phyloP scores from a whole-genome alignment of 352 stramenopile species.

The Blastocystis sp. region DNA sequence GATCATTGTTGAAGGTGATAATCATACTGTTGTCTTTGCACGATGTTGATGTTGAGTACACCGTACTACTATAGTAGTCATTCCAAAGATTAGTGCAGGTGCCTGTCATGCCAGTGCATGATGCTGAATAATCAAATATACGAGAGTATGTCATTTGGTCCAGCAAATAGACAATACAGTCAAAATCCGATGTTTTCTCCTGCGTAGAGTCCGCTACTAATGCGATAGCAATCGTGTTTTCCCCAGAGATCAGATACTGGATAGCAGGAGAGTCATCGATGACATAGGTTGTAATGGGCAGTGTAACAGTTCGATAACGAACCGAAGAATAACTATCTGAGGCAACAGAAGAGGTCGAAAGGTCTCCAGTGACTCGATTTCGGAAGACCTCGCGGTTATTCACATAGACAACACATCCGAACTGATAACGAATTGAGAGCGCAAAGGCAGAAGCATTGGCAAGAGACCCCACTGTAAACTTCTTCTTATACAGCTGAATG shows the following conservation, averaged over 20 bases:
- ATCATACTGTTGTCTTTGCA: background rate
- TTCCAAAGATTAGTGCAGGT: background rate
- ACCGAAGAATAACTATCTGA: background rate
- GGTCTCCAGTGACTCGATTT: background rate
- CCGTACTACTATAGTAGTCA: background rate
- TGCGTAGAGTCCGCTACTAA: background rate
- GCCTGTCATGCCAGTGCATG: background rate
- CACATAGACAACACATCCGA: background rate
- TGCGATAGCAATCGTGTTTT: conserved; percentile 9
- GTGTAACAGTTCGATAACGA: background rate
- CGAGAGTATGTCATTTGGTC: background rate
- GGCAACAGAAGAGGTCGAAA: background rate
- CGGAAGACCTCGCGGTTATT: conserved; percentile 37
- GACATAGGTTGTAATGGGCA: background rate
- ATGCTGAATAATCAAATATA: background rate
- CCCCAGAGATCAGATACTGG: background rate
- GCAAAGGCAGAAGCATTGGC: background rate
- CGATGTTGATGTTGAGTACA: background rate
- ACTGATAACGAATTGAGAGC: background rate
- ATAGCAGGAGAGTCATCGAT: background rate
- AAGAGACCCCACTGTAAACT: background rate
- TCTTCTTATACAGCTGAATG: conserved; percentile 55
- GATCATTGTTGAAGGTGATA: background rate
- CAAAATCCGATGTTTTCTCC: background rate
- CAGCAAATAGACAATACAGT: background rate